phyloP scores from a whole-genome alignment of 1,139 yeast species.

The Pneumocystis jirovecii region DNA sequence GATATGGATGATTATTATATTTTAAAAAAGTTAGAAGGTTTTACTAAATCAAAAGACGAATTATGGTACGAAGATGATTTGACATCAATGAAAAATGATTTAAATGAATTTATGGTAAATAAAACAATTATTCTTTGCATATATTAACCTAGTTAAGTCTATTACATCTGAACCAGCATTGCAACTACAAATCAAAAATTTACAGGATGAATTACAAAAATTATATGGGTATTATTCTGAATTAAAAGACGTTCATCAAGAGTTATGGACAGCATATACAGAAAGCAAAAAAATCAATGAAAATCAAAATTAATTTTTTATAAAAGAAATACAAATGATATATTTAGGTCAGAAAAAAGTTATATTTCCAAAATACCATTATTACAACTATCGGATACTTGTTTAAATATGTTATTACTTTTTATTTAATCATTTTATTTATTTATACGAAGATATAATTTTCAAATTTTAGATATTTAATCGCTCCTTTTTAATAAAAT shows the following conservation, averaged over 20 bases:
- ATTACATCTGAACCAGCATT: neutral
- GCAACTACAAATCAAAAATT: constrained; percentile 3
- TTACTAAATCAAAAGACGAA: neutral
- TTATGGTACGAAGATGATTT: neutral
- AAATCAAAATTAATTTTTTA: neutral
- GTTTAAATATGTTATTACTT: neutral
- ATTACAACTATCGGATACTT: neutral
- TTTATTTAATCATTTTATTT: neutral
- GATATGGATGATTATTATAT: constrained; percentile 8
- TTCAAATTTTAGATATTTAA: neutral
- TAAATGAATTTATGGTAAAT: constrained; percentile 1
- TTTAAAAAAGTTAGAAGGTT: neutral
- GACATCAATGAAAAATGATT: neutral
- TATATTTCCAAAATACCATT: neutral
- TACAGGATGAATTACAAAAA: constrained; percentile 7
- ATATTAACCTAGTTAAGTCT: neutral
- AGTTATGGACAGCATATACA: constrained; percentile 2
- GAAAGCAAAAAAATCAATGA: constrained; percentile 10
- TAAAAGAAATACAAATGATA: neutral
- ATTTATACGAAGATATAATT: neutral
- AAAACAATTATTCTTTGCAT: neutral
- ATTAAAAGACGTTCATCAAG: constrained; percentile 5
- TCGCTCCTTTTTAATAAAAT: neutral
- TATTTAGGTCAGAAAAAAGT: neutral
- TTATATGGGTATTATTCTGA: constrained; percentile 8